Evolutionary conservation across 2,329 filamentous ascomycete species (phyloP).

Genomic region (Graphilbum fragrans): DNA sequence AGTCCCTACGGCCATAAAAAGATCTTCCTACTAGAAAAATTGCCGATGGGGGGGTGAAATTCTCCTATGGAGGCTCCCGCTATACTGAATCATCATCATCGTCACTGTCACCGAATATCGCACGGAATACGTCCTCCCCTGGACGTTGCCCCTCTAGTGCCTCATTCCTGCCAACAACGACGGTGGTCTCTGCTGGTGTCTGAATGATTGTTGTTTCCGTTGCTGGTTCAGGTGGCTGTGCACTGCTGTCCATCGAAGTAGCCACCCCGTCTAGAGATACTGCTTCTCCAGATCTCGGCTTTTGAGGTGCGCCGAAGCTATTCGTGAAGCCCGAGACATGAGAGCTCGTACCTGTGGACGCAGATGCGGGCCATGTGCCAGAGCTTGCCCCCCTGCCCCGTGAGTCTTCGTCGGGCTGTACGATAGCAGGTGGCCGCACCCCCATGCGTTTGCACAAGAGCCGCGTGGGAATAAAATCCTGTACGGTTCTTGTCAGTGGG

Average conservation of each 20-base stretch:
- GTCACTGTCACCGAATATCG: slow-evolving; percentile 86
- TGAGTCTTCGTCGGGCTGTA: slow-evolving; percentile 38
- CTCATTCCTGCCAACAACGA: slow-evolving; percentile 67
- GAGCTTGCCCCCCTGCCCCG: not conserved
- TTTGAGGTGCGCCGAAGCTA: too few species aligned
- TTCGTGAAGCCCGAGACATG: too few species aligned
- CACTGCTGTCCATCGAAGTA: too few species aligned
- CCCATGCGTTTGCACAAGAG: slow-evolving; percentile 93
- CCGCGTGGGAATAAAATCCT: slow-evolving; percentile 67
- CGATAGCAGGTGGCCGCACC: slow-evolving; percentile 63
- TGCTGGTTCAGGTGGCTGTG: not conserved
- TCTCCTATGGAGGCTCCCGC: not conserved
- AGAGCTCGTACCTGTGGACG: not conserved
- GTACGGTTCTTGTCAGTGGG: slow-evolving; percentile 60
- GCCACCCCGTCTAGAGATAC: not conserved
- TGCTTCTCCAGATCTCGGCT: too few species aligned
- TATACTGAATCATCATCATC: slow-evolving; percentile 36
- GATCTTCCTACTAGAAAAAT: too few species aligned
- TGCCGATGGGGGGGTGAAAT: too few species aligned
- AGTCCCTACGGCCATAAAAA: too few species aligned
- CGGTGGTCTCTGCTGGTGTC: slow-evolving; percentile 14
- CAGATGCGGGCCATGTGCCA: not conserved
- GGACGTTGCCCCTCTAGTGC: slow-evolving; percentile 63
- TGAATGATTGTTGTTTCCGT: not conserved
- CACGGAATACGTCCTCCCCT: slow-evolving; percentile 71